phyloP scores from a whole-genome alignment of 192 early-diverging fungal species.

The Geranomyces michiganensis region DNA sequence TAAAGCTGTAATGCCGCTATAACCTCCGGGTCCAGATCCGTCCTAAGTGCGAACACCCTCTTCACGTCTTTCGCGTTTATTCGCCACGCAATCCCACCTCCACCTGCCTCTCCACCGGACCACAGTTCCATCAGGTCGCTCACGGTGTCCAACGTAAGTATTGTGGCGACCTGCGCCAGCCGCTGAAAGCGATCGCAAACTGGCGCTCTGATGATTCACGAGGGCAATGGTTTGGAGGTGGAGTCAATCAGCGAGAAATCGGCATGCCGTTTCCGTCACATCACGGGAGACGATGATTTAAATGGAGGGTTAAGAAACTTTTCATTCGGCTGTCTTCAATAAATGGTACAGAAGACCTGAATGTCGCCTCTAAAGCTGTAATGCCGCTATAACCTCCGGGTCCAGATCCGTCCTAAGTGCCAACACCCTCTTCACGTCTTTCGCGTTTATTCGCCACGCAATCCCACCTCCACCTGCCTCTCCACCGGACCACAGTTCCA shows the following conservation, averaged over 20 bases:
- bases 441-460: constrained; percentile 71
- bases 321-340: too few relatives aligned
- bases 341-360: too few relatives aligned
- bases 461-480: constrained; percentile 53
- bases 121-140: constrained; percentile 75
- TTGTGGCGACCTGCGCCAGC: constrained; percentile 79
- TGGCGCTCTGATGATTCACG: constrained; percentile 16
- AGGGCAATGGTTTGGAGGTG: too few relatives aligned
- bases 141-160: constrained; percentile 78
- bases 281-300: too few relatives aligned
- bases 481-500: constrained; percentile 60
- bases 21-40: too few relatives aligned
- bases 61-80: constrained; percentile 70
- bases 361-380: too few relatives aligned
- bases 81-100: constrained; percentile 69
- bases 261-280: too few relatives aligned
- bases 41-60: constrained; percentile 65
- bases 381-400: too few relatives aligned
- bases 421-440: constrained; percentile 69
- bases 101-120: constrained; percentile 38
- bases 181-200: constrained; percentile 78
- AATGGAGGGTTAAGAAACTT: too few relatives aligned
- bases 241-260: too few relatives aligned
- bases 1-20: too few relatives aligned
- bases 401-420: constrained; percentile 49